phyloP scores from a whole-genome alignment of 305 asterid genomes.

The Solanum hybrid region DNA sequence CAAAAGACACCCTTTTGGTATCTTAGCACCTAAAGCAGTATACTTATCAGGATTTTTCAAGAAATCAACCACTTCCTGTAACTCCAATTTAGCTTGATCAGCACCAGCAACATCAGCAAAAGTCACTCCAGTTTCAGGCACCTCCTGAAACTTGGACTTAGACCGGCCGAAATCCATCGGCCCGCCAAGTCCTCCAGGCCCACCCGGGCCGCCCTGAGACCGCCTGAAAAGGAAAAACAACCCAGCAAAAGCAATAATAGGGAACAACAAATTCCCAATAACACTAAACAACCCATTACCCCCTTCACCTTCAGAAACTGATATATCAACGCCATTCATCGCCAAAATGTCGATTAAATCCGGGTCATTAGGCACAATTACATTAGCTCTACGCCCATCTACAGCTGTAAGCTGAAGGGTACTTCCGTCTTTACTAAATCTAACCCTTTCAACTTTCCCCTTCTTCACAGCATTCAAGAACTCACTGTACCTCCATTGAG shows the following conservation, averaged over 20 bases:
- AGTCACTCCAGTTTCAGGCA: slow-evolving; percentile 42
- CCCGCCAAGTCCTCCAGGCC: slow-evolving; percentile 49
- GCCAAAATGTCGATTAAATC: slow-evolving; percentile 84
- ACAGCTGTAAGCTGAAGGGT: slow-evolving; percentile 79
- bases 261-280: slow-evolving; percentile 40
- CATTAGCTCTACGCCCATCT: slow-evolving; percentile 78
- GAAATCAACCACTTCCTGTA: slow-evolving; percentile 47
- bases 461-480: slow-evolving; percentile 89
- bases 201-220: slow-evolving; percentile 44
- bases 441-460: slow-evolving; percentile 88
- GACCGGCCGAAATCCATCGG: slow-evolving; percentile 54
- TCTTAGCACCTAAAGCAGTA: slow-evolving; percentile 44
- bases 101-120: slow-evolving; percentile 51
- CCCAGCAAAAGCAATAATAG: slow-evolving; percentile 36
- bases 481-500: slow-evolving; percentile 92
- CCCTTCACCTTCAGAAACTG: slow-evolving; percentile 82
- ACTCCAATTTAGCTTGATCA: slow-evolving; percentile 46
- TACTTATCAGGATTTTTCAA: slow-evolving; percentile 45
- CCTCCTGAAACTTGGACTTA: slow-evolving; percentile 46
- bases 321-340: slow-evolving; percentile 85
- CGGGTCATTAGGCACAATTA: slow-evolving; percentile 82
- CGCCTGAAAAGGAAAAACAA: slow-evolving; percentile 35
- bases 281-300: slow-evolving; percentile 58
- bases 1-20: slow-evolving; percentile 44
- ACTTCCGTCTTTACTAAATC: slow-evolving; percentile 84